phyloP scores from a whole-genome alignment of 1,139 yeast species.

The Nakaseomyces nivariensis region DNA sequence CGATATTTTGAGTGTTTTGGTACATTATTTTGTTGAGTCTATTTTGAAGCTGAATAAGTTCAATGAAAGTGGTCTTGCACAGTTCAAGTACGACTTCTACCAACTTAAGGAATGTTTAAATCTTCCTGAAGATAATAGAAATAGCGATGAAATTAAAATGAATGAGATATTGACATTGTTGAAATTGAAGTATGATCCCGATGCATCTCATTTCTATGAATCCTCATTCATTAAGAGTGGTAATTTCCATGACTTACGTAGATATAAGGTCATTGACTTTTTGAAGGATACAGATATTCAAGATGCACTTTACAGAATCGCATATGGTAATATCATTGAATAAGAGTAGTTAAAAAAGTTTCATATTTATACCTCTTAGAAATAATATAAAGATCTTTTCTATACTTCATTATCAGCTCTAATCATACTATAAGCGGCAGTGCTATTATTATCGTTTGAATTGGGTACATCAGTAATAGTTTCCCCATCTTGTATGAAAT shows the following conservation, averaged over 20 bases:
- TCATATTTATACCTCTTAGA: neutral
- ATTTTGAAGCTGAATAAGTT: slow-evolving; percentile 54
- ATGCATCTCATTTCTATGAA: slow-evolving; percentile 30
- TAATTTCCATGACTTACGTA: slow-evolving; percentile 23
- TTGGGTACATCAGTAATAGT: neutral
- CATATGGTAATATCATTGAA: slow-evolving; percentile 17
- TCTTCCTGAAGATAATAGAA: slow-evolving; percentile 26
- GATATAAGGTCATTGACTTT: slow-evolving; percentile 14
- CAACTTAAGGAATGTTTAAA: slow-evolving; percentile 37
- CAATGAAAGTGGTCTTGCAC: slow-evolving; percentile 44
- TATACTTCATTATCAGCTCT: neutral
- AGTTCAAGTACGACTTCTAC: slow-evolving; percentile 45
- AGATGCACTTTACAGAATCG: slow-evolving; percentile 30
- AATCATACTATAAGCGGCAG: neutral
- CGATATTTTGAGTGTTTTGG: slow-evolving; percentile 38
- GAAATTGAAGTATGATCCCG: slow-evolving; percentile 33
- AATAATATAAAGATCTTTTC: neutral
- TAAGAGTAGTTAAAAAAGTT: neutral
- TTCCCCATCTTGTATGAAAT: neutral
- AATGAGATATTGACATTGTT: slow-evolving; percentile 35
- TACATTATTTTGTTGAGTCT: slow-evolving; percentile 44
- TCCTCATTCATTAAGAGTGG: slow-evolving; percentile 26
- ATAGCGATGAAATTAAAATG: slow-evolving; percentile 30
- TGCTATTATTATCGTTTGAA: neutral
- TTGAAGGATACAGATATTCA: slow-evolving; percentile 30